phyloP scores from a whole-genome alignment of 306 rosid species.

The Dryas octopetala region DNA sequence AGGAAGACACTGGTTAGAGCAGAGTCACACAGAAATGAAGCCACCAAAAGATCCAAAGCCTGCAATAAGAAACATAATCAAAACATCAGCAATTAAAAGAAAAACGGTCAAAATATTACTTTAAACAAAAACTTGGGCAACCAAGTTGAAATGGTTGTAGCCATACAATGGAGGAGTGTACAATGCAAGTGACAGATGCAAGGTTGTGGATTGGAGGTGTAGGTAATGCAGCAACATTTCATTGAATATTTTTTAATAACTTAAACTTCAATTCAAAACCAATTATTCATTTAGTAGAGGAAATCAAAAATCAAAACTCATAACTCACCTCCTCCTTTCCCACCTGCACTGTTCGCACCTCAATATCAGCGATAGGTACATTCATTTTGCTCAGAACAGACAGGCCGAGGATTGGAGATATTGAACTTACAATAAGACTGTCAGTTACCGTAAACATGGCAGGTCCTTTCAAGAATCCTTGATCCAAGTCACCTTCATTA shows the following conservation, averaged over 20 bases:
- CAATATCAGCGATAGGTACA: not conserved
- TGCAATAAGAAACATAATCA: too few species aligned
- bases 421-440: constrained; percentile 3
- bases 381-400: not conserved
- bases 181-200: too few species aligned
- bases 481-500: not conserved
- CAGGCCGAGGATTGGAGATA: not conserved
- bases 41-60: not conserved
- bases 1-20: not conserved
- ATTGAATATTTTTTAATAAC: too few species aligned
- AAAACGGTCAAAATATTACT: too few species aligned
- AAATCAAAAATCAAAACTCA: not conserved
- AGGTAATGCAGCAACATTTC: too few species aligned
- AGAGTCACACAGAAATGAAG: not conserved
- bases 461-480: not conserved
- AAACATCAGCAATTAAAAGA: too few species aligned
- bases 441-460: constrained; percentile 2
- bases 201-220: too few species aligned
- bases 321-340: constrained; percentile 14
- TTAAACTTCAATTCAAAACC: too few species aligned
- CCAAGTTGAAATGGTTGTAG: too few species aligned
- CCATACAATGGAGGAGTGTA: too few species aligned
- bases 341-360: not conserved
- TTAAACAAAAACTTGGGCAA: too few species aligned
- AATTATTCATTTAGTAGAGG: too few species aligned